phyloP scores from a whole-genome alignment of 176 grass and related monocot genomes.

The Musa troglodytarum region DNA sequence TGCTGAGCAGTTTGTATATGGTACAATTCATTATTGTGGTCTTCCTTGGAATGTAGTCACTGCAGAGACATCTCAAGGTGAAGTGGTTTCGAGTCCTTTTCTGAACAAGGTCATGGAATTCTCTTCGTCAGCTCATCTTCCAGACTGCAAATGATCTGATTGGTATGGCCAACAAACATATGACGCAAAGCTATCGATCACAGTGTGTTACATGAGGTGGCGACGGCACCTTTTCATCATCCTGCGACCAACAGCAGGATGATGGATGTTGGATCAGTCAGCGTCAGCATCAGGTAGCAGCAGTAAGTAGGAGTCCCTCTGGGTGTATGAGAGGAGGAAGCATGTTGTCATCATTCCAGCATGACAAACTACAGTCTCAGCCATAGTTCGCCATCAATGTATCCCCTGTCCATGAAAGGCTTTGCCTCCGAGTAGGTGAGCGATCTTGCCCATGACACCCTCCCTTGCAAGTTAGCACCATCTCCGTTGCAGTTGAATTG shows the following conservation, averaged over 20 bases:
- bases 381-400: conserved; percentile 77
- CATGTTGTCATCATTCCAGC: too few relatives aligned
- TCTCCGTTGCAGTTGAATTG: conserved; percentile 67
- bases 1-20: too few relatives aligned
- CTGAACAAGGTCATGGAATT: background rate
- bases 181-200: background rate
- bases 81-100: too few relatives aligned
- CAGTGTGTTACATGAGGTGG: background rate
- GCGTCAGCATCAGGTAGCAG: too few relatives aligned
- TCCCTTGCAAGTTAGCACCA: conserved; percentile 44
- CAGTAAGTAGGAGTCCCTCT: too few relatives aligned
- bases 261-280: too few relatives aligned
- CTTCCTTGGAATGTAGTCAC: too few relatives aligned
- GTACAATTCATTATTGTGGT: too few relatives aligned
- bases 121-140: background rate
- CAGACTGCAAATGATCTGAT: background rate
- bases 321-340: too few relatives aligned
- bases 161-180: background rate
- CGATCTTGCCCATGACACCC: conserved; percentile 65
- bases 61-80: too few relatives aligned
- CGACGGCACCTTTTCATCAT: too few relatives aligned
- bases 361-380: conserved; percentile 41
- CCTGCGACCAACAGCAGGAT: too few relatives aligned
- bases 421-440: conserved; percentile 65
- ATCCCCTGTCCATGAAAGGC: conserved; percentile 59